phyloP scores from a whole-genome alignment of 1,139 yeast species.

The Zygoascus meyerae region DNA sequence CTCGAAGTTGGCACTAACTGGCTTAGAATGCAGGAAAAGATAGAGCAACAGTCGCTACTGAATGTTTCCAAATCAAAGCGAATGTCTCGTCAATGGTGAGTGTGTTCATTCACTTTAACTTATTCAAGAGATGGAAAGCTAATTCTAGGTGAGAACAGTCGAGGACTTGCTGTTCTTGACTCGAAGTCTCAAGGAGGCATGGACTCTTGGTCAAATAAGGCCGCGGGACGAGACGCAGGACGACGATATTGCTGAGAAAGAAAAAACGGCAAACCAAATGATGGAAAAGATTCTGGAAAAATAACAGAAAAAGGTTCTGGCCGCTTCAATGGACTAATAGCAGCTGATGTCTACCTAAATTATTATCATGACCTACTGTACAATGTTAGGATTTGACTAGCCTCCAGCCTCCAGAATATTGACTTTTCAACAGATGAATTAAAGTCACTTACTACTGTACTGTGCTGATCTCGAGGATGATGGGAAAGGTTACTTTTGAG shows the following conservation, averaged over 20 bases:
- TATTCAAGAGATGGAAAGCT: not conserved
- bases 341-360: too few relatives aligned
- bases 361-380: too few relatives aligned
- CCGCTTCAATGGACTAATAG: too few relatives aligned
- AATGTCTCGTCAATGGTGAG: conserved; percentile 30
- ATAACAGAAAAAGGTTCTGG: too few relatives aligned
- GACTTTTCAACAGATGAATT: too few relatives aligned
- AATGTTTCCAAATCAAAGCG: conserved; percentile 33
- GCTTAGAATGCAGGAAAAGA: conserved; percentile 32
- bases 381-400: too few relatives aligned
- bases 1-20: not conserved
- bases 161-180: conserved; percentile 38
- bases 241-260: conserved; percentile 13
- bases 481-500: too few relatives aligned
- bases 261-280: conserved; percentile 9
- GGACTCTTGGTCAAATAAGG: conserved; percentile 39
- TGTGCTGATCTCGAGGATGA: too few relatives aligned
- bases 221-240: conserved; percentile 21
- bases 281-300: conserved; percentile 2
- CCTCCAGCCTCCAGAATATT: too few relatives aligned
- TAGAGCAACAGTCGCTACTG: conserved; percentile 30
- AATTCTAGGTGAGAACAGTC: conserved; percentile 31
- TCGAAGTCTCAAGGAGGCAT: conserved; percentile 37
- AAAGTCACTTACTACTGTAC: too few relatives aligned
- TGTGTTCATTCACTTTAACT: not conserved